Percentiles rank a stretch among this genome's conserved stretches.
Evolutionary conservation across 768 basidiomycete genomes (phyloP).

Genomic region (Lactarius hatsudake): DNA sequence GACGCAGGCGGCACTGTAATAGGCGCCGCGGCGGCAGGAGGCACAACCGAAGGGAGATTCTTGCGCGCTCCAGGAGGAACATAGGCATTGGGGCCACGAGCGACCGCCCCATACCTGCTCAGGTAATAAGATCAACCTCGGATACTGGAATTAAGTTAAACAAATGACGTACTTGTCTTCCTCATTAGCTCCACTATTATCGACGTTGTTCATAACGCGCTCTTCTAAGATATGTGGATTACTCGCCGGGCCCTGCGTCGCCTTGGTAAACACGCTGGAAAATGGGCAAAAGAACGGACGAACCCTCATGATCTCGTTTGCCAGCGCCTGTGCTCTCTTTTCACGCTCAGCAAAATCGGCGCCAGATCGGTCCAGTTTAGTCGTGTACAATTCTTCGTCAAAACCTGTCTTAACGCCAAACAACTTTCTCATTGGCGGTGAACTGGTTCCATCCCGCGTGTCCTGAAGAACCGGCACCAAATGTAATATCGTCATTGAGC

Average conservation of each 20-base stretch:
- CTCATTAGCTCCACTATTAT: slow-evolving; percentile 80
- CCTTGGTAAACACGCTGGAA: slow-evolving; percentile 12
- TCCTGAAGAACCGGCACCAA: slow-evolving; percentile 50
- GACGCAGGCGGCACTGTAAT: slow-evolving; percentile 31
- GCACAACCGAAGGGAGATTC: slow-evolving; percentile 29
- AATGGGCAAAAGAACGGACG: slow-evolving; percentile 32
- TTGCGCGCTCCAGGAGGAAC: slow-evolving; percentile 89
- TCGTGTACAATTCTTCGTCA: slow-evolving; percentile 94
- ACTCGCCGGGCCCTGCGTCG: slow-evolving; percentile 50
- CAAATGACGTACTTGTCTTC: slow-evolving; percentile 80
- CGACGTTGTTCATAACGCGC: slow-evolving; percentile 48
- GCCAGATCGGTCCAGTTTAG: slow-evolving; percentile 80
- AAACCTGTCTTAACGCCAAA: slow-evolving; percentile 92
- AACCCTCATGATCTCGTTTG: slow-evolving; percentile 88
- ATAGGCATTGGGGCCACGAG: slow-evolving; percentile 85
- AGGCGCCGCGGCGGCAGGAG: slow-evolving; percentile 25
- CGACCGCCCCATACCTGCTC: slow-evolving; percentile 93
- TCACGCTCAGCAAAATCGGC: slow-evolving; percentile 89
- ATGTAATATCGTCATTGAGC: slow-evolving; percentile 65
- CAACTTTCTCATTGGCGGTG: slow-evolving; percentile 84
- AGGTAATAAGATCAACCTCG: slow-evolving; percentile 26
- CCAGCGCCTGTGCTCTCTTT: slow-evolving; percentile 80
- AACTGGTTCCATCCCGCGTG: slow-evolving; percentile 84
- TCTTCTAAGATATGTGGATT: slow-evolving; percentile 93
- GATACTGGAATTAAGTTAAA: slow-evolving; percentile 17